Percentiles rank a stretch among this genome's conserved stretches.
phyloP scores from a whole-genome alignment of 2,329 filamentous ascomycete genomes.

The Aspergillus bombycis region DNA sequence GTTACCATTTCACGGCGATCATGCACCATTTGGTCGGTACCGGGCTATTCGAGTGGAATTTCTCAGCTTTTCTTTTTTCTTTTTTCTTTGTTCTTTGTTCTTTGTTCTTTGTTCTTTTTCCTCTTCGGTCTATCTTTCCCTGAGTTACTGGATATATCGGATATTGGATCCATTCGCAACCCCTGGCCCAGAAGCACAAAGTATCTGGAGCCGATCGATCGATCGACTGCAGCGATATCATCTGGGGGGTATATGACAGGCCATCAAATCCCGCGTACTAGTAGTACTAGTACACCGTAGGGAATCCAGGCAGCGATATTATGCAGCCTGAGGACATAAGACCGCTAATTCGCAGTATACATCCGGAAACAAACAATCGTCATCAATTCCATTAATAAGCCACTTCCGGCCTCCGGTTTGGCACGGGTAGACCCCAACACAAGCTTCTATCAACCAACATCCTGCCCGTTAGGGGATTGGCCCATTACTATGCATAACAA shows the following conservation, averaged over 20 bases:
- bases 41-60: neutral
- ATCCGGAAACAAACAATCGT: neutral
- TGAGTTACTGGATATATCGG: neutral
- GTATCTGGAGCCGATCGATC: neutral
- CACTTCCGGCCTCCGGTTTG: neutral
- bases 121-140: neutral
- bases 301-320: neutral
- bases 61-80: neutral
- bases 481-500: neutral
- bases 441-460: slow-evolving; percentile 4
- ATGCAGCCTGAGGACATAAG: neutral
- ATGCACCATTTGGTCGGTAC: slow-evolving; percentile 1
- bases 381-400: neutral
- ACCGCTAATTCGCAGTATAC: neutral
- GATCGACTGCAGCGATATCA: neutral
- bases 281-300: too few relatives aligned
- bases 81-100: neutral
- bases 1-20: slow-evolving; percentile 7
- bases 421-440: neutral
- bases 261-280: neutral
- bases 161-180: neutral
- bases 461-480: neutral
- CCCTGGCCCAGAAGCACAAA: neutral
- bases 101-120: neutral
- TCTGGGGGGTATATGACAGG: neutral